Evolutionary conservation across 1,139 yeast species (phyloP).

Genomic region (Geotrichum australiense): DNA sequence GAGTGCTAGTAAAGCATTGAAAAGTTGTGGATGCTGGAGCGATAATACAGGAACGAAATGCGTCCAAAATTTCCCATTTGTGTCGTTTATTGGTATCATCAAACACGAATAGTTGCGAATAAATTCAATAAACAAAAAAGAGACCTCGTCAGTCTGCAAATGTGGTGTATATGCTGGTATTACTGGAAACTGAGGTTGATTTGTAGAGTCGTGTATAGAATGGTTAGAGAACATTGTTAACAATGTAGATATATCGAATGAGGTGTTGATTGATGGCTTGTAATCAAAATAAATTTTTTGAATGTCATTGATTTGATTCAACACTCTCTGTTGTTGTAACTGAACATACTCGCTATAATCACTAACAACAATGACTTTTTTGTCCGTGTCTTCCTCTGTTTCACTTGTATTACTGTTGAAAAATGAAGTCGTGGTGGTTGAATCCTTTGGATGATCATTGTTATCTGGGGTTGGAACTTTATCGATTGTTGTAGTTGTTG

Average conservation of each 20-base stretch:
- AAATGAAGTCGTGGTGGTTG: too few species aligned
- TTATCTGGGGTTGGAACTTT: not conserved
- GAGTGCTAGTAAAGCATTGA: conserved; percentile 14
- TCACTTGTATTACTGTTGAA: too few species aligned
- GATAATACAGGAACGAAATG: conserved; percentile 17
- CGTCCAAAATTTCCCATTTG: conserved; percentile 17
- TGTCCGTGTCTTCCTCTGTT: too few species aligned
- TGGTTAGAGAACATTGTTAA: conserved; percentile 1
- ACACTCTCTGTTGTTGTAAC: too few species aligned
- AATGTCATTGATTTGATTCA: too few species aligned
- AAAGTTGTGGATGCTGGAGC: conserved; percentile 11
- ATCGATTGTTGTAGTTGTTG: conserved; percentile 1
- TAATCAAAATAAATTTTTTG: not conserved
- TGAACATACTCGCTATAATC: not conserved
- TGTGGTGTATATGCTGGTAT: conserved; percentile 5
- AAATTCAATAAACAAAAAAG: conserved; percentile 7
- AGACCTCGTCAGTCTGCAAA: conserved; percentile 3
- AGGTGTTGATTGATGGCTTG: not conserved
- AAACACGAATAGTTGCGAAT: conserved; percentile 5
- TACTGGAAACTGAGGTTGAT: not conserved
- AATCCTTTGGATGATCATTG: too few species aligned
- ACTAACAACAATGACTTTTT: too few species aligned
- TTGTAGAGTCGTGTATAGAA: not conserved
- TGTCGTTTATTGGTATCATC: conserved; percentile 4
- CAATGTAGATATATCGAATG: not conserved